Evolutionary conservation across 805 yeast species (phyloP).

Genomic region (Ogataea zsoltii): DNA sequence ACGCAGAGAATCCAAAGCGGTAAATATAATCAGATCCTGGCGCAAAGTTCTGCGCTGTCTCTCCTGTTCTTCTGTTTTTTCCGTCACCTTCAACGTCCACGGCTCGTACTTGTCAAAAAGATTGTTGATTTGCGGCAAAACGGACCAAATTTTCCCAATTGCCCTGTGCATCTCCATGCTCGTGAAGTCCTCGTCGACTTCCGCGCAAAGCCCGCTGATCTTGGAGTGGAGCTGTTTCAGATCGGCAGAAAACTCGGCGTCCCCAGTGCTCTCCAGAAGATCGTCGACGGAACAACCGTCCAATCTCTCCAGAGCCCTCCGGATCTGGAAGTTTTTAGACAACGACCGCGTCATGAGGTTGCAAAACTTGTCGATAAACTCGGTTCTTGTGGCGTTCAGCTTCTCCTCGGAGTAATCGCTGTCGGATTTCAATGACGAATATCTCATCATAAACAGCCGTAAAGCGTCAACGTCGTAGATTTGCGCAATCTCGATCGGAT

Average conservation of each 20-base stretch:
- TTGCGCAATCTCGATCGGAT: conserved; percentile 68
- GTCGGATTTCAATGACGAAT: conserved; percentile 74
- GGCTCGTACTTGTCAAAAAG: conserved; percentile 73
- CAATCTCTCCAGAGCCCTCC: conserved; percentile 40
- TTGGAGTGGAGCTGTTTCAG: conserved; percentile 27
- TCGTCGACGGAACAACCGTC: conserved; percentile 27
- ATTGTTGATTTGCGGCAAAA: conserved; percentile 59
- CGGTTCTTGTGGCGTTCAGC: conserved; percentile 54
- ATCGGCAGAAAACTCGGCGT: conserved; percentile 14
- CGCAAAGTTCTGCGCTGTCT: neutral
- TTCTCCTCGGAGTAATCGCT: conserved; percentile 71
- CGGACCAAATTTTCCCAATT: conserved; percentile 57
- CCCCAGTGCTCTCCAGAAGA: conserved; percentile 19
- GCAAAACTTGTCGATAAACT: conserved; percentile 79
- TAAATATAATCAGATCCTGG: conserved; percentile 58
- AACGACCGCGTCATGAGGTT: conserved; percentile 76
- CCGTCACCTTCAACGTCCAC: conserved; percentile 55
- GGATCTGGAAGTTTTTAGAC: conserved; percentile 64
- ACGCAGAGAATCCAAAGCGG: conserved; percentile 72
- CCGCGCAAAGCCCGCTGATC: conserved; percentile 14
- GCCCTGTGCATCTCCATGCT: conserved; percentile 57
- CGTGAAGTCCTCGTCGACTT: conserved; percentile 41
- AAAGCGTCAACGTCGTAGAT: conserved; percentile 72
- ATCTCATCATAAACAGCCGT: conserved; percentile 73
- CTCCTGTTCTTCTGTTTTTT: conserved; percentile 4